Percentiles rank a stretch among this genome's conserved stretches.
phyloP scores from a whole-genome alignment of 306 rosid genomes.

The Vigna mungo region DNA sequence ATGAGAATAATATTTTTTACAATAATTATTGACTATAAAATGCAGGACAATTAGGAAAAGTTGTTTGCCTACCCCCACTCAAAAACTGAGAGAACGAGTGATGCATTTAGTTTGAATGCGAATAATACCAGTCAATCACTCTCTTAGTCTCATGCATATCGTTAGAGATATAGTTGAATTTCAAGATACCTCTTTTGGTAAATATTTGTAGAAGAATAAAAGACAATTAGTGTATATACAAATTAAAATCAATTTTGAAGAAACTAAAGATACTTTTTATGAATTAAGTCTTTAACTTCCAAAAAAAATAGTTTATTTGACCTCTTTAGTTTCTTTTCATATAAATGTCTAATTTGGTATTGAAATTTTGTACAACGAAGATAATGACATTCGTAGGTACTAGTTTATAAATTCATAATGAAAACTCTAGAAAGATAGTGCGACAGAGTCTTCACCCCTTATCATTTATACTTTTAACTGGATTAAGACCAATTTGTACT shows the following conservation, averaged over 20 bases:
- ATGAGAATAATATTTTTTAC: background rate
- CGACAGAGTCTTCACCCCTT: too few species aligned
- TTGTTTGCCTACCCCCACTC: background rate
- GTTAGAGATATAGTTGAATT: background rate
- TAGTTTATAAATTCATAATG: background rate
- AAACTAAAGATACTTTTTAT: too few species aligned
- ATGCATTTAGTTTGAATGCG: slow-evolving; percentile 20
- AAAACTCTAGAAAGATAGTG: background rate
- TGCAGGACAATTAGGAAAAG: background rate
- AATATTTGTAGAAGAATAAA: background rate
- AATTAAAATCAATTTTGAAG: background rate
- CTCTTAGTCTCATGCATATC: background rate
- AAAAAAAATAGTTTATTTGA: too few species aligned
- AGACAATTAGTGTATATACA: background rate
- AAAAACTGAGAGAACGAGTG: background rate
- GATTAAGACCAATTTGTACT: background rate
- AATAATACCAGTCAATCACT: background rate
- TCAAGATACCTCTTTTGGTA: background rate
- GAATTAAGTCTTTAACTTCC: background rate
- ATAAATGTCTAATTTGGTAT: background rate
- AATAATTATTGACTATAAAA: background rate
- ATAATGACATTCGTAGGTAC: background rate
- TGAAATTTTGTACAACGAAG: background rate
- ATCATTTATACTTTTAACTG: background rate
- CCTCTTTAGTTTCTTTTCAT: background rate